Percentiles rank a stretch among this genome's conserved stretches.
These are phyloP conservation scores for Artemisia annua DNA, from an alignment of 129 eudicot species.

Conservation along the genomic window DNA sequence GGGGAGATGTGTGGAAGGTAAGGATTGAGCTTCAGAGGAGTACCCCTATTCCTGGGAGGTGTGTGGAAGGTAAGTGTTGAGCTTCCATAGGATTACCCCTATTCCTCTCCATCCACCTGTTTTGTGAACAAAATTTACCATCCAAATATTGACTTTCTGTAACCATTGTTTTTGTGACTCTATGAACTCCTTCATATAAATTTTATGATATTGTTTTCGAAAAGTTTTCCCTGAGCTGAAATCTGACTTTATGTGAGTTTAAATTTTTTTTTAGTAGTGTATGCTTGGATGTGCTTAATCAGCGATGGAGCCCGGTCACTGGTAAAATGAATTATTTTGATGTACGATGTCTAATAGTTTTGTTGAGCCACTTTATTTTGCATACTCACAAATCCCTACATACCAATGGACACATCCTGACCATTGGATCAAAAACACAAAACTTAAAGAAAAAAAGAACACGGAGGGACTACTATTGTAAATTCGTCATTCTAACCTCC, in stretches of 20 bases:
- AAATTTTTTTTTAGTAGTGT: background rate
- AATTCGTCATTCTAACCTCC: too few relatives aligned
- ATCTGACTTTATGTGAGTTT: background rate
- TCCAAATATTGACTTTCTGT: conserved; percentile 1
- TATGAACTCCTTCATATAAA: background rate
- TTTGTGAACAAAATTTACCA: conserved; percentile 6
- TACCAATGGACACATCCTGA: too few relatives aligned
- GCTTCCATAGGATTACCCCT: conserved; percentile 5
- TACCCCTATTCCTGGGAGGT: background rate
- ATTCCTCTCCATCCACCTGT: background rate
- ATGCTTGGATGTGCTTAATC: conserved; percentile 2
- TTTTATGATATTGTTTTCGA: background rate
- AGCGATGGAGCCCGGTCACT: background rate
- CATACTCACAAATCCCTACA: too few relatives aligned
- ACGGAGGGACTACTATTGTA: too few relatives aligned
- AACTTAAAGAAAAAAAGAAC: too few relatives aligned
- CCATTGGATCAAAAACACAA: too few relatives aligned
- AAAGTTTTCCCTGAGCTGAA: background rate
- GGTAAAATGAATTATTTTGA: background rate
- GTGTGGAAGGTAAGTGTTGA: background rate
- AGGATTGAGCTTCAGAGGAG: background rate
- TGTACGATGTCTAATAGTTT: background rate
- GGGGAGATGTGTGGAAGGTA: background rate
- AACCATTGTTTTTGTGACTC: background rate
- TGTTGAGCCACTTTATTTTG: background rate